Conservation (phyloP, 2,329 filamentous ascomycete genomes). For the Didymella exigua region DNA sequence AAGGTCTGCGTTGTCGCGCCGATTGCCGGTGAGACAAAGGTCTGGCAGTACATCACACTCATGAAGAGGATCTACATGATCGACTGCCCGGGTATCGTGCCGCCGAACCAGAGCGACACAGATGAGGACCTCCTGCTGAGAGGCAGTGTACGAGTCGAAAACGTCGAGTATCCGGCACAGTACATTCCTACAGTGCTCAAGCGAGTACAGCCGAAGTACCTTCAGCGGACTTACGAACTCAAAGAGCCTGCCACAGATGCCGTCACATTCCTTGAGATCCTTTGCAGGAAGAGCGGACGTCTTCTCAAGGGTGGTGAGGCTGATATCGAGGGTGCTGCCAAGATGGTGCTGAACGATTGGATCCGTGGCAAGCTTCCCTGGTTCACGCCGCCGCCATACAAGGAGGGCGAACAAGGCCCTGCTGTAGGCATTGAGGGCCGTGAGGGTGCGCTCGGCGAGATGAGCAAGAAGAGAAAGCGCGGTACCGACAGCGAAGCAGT, state of each 20-base stretch:
- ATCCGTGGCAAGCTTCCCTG: slow-evolving; percentile 93
- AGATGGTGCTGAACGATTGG: slow-evolving; percentile 97
- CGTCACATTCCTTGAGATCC: slow-evolving; percentile 81
- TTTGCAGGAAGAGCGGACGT: slow-evolving; percentile 85
- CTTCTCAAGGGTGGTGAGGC: slow-evolving; percentile 92
- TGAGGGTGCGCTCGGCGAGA: slow-evolving; percentile 81
- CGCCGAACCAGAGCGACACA: slow-evolving; percentile 81
- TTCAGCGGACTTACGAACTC: slow-evolving; percentile 91
- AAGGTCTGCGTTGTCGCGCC: slow-evolving; percentile 92
- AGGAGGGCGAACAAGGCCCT: slow-evolving; percentile 43
- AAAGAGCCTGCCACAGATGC: slow-evolving; percentile 74
- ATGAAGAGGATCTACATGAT: slow-evolving; percentile 96
- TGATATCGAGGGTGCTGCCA: slow-evolving; percentile 91
- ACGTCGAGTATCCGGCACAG: slow-evolving; percentile 94
- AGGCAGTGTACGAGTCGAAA: slow-evolving; percentile 92
- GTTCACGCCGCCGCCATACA: slow-evolving; percentile 79
- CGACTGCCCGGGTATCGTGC: slow-evolving; percentile 95
- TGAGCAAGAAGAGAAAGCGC: slow-evolving; percentile 76
- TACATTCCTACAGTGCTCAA: slow-evolving; percentile 85
- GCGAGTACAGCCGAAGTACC: slow-evolving; percentile 82
- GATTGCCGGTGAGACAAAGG: slow-evolving; percentile 94
- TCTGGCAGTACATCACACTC: slow-evolving; percentile 96
- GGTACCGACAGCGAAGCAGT: slow-evolving; percentile 42
- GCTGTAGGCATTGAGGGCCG: slow-evolving; percentile 64
- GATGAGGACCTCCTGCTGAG: slow-evolving; percentile 87